phyloP scores from a whole-genome alignment of 768 basidiomycete species.

The Lactarius hengduanensis region DNA sequence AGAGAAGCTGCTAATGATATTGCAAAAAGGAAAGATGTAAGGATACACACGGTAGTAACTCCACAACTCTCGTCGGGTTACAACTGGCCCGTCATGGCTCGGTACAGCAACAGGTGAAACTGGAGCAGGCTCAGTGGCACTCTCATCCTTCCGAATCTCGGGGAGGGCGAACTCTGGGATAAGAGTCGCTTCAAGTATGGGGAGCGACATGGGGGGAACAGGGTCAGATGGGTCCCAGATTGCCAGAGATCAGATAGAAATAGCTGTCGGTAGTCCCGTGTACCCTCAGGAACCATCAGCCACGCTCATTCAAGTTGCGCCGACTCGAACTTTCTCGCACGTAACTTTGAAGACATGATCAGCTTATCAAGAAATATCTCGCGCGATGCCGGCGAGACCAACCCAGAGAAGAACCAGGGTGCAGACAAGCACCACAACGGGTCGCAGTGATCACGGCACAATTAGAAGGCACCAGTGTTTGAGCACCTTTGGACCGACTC shows the following conservation, averaged over 20 bases:
- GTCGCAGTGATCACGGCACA: too few species aligned
- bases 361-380: too few species aligned
- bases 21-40: slow-evolving; percentile 36
- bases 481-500: too few species aligned
- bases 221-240: not conserved
- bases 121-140: not conserved
- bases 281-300: too few species aligned
- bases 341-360: too few species aligned
- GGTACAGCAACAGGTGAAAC: slow-evolving; percentile 28
- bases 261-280: not conserved
- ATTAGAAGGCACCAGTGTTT: too few species aligned
- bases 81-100: slow-evolving; percentile 54
- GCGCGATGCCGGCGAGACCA: too few species aligned
- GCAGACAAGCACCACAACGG: too few species aligned
- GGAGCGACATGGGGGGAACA: not conserved
- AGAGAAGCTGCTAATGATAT: slow-evolving; percentile 5
- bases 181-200: not conserved
- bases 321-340: too few species aligned
- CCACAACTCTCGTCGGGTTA: slow-evolving; percentile 73
- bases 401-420: too few species aligned
- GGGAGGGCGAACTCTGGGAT: slow-evolving; percentile 2
- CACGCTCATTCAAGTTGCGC: too few species aligned
- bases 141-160: not conserved
- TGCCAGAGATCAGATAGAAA: not conserved
- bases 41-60: slow-evolving; percentile 64